Evolutionary conservation across 2,329 filamentous ascomycete genomes (phyloP).

Genomic region (Fonsecaea monophora): DNA sequence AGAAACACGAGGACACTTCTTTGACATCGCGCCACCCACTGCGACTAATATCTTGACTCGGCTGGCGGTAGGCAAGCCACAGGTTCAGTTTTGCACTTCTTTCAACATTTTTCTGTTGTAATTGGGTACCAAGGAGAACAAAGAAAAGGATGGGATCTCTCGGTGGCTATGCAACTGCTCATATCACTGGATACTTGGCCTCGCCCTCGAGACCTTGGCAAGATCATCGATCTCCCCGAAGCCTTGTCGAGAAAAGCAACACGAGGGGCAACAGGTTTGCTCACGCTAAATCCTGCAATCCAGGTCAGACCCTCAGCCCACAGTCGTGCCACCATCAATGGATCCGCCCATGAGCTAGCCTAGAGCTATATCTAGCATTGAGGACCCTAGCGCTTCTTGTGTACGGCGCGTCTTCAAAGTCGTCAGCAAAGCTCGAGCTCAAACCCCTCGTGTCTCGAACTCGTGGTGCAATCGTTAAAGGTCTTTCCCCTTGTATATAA

Average conservation of each 20-base stretch:
- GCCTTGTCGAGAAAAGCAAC: neutral
- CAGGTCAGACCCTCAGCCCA: neutral
- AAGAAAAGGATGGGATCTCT: neutral
- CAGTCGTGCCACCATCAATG: neutral
- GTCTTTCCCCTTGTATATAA: neutral
- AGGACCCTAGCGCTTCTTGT: neutral
- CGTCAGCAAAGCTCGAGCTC: neutral
- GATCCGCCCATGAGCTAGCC: neutral
- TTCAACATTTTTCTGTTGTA: no score
- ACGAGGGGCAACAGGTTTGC: neutral
- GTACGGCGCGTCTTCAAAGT: neutral
- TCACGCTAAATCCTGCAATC: neutral
- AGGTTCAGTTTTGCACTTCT: no score
- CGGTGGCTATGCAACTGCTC: neutral
- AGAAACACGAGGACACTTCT: no score
- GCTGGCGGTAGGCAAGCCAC: no score
- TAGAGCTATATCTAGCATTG: neutral
- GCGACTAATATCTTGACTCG: no score
- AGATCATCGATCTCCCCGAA: neutral
- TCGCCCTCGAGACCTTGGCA: neutral
- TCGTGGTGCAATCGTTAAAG: neutral
- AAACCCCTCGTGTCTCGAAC: neutral
- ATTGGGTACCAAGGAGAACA: neutral
- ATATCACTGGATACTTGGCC: neutral
- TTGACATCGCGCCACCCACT: no score